Evolutionary conservation across 768 basidiomycete species (phyloP).

Genomic region (Pleurotus tuoliensis): DNA sequence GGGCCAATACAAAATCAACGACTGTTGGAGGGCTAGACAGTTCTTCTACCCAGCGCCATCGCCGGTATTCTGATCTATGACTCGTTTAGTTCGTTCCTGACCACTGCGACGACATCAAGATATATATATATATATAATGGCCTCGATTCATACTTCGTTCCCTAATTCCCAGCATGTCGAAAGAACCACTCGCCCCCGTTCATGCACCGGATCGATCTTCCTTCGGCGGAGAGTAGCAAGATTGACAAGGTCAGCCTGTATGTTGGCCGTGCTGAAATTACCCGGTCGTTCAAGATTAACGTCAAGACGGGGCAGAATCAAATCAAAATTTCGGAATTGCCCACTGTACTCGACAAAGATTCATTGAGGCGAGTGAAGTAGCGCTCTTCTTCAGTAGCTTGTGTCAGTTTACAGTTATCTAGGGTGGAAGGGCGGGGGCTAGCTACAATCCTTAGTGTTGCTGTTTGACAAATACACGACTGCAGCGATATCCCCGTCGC

Average conservation of each 20-base stretch:
- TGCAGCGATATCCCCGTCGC: constrained; percentile 16
- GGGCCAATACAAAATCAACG: too few relatives aligned
- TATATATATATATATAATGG: too few relatives aligned
- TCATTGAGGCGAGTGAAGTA: constrained; percentile 25
- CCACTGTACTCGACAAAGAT: constrained; percentile 22
- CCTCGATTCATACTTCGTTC: too few relatives aligned
- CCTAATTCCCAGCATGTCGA: too few relatives aligned
- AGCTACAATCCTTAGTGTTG: constrained; percentile 33
- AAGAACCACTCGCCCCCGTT: too few relatives aligned
- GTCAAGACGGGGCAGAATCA: constrained; percentile 29
- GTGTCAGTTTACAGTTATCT: neutral
- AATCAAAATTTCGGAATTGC: constrained; percentile 28
- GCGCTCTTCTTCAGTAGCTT: neutral
- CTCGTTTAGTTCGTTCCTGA: too few relatives aligned
- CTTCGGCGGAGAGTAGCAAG: constrained; percentile 19
- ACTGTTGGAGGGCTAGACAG: too few relatives aligned
- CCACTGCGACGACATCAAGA: too few relatives aligned
- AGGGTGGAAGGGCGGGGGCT: constrained; percentile 32
- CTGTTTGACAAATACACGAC: constrained; percentile 15
- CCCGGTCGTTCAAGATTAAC: too few relatives aligned
- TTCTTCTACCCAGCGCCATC: neutral
- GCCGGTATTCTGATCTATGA: too few relatives aligned
- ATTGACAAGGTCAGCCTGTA: constrained; percentile 31
- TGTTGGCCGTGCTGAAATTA: constrained; percentile 20
- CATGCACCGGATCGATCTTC: too few relatives aligned